Evolutionary conservation across 2,329 filamentous ascomycete species (phyloP).

Genomic region (Xylariaceae sp.): DNA sequence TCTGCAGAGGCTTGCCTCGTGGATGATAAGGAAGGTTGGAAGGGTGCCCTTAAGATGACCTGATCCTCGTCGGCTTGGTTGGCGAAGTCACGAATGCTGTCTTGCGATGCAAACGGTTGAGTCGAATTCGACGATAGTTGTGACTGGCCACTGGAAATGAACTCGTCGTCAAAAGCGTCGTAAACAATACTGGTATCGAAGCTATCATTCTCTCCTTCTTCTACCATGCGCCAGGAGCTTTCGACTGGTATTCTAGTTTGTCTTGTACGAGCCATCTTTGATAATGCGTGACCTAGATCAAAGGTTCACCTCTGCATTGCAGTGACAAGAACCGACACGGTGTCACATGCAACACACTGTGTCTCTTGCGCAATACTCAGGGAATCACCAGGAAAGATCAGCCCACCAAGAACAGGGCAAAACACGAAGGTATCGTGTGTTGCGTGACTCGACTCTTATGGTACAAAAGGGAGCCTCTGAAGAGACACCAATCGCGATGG

Average conservation of each 20-base stretch:
- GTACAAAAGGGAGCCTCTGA: too few relatives aligned
- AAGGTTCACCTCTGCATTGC: too few relatives aligned
- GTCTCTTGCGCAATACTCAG: too few relatives aligned
- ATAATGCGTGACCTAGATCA: not conserved
- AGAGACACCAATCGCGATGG: too few relatives aligned
- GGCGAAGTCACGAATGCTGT: slow-evolving; percentile 52
- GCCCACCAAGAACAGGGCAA: too few relatives aligned
- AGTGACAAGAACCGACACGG: too few relatives aligned
- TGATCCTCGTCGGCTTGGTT: slow-evolving; percentile 51
- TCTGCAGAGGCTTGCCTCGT: slow-evolving; percentile 22
- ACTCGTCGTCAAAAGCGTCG: slow-evolving; percentile 37
- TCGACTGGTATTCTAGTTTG: slow-evolving; percentile 37
- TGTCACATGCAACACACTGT: too few relatives aligned
- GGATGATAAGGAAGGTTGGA: slow-evolving; percentile 45
- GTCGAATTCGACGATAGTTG: slow-evolving; percentile 40
- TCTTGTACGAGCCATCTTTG: slow-evolving; percentile 20
- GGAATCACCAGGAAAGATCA: too few relatives aligned
- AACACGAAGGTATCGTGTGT: too few relatives aligned
- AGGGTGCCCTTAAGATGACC: slow-evolving; percentile 50
- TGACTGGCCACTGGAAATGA: slow-evolving; percentile 42
- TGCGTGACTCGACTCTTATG: too few relatives aligned
- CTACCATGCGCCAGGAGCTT: slow-evolving; percentile 58
- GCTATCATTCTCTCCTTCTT: slow-evolving; percentile 55
- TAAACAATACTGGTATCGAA: slow-evolving; percentile 53
- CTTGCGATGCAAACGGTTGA: slow-evolving; percentile 44